A percentile compares a stretch with the other conserved stretches of the same genome.
These are phyloP conservation scores for Candida arabinofermentans DNA, from an alignment of 805 yeast species.

Conservation along the genomic window DNA sequence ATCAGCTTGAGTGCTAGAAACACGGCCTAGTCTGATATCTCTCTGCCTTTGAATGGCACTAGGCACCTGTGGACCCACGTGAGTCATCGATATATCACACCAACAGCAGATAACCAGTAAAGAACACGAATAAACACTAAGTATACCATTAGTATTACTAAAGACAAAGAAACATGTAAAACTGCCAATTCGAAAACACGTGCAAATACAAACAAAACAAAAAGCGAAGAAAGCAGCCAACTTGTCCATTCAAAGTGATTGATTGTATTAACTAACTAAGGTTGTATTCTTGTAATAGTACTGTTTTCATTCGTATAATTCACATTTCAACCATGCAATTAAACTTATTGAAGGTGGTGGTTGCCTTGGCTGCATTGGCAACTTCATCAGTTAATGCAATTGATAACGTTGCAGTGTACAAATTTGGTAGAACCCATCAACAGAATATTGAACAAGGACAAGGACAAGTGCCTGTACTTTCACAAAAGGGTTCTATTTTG, in stretches of 20 bases:
- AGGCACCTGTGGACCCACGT: constrained; percentile 26
- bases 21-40: constrained; percentile 12
- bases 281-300: too few species aligned
- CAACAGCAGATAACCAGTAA: too few species aligned
- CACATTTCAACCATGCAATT: constrained; percentile 7
- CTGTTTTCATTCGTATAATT: too few species aligned
- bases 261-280: too few species aligned
- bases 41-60: constrained; percentile 16
- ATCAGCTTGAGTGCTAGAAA: neutral
- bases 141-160: too few species aligned
- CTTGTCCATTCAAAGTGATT: too few species aligned
- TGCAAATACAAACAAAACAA: too few species aligned
- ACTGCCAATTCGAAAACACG: too few species aligned
- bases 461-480: constrained; percentile 13
- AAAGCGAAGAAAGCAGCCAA: too few species aligned
- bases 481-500: constrained; percentile 33
- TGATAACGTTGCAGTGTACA: constrained; percentile 27
- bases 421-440: constrained; percentile 7
- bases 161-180: too few species aligned
- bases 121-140: too few species aligned
- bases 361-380: constrained; percentile 7
- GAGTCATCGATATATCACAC: neutral
- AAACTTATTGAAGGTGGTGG: neutral
- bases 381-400: constrained; percentile 12
- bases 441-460: neutral